A percentile compares a stretch with the other conserved stretches of the same genome.
These are phyloP conservation scores for Yarrowia galli DNA, from an alignment of 1,139 yeast genomes.

Conservation along the genomic window DNA sequence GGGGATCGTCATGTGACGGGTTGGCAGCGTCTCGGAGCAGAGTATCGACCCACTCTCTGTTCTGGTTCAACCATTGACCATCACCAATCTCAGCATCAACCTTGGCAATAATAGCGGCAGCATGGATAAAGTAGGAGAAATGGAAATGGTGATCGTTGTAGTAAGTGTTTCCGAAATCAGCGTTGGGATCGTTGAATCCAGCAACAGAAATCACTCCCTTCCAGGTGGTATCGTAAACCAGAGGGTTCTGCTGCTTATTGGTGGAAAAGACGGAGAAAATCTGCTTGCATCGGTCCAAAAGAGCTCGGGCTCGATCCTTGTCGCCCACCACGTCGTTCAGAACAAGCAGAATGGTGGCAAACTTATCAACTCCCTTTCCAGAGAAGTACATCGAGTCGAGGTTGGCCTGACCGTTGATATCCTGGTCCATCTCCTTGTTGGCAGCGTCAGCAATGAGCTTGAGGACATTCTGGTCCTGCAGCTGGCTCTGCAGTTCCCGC, in stretches of 20 bases:
- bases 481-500: constrained; percentile 47
- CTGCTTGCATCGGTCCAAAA: constrained; percentile 59
- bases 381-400: constrained; percentile 66
- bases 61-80: constrained; percentile 68
- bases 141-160: constrained; percentile 82
- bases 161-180: constrained; percentile 67
- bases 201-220: constrained; percentile 69
- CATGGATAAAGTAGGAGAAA: constrained; percentile 73
- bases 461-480: constrained; percentile 54
- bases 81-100: constrained; percentile 61
- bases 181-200: constrained; percentile 56
- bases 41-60: constrained; percentile 65
- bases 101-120: constrained; percentile 73
- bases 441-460: constrained; percentile 60
- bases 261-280: constrained; percentile 61
- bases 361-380: constrained; percentile 77
- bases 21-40: constrained; percentile 76
- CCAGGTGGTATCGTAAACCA: constrained; percentile 71
- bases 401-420: constrained; percentile 60
- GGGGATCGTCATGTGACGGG: constrained; percentile 62
- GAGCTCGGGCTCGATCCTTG: constrained; percentile 56
- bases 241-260: constrained; percentile 62
- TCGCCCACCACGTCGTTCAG: constrained; percentile 63
- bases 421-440: constrained; percentile 62
- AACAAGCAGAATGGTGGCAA: constrained; percentile 70